Percentiles rank a stretch among this genome's conserved stretches.
These are phyloP conservation scores for Erythrophleum fordii DNA, from an alignment of 306 rosid genomes.

Conservation along the genomic window DNA sequence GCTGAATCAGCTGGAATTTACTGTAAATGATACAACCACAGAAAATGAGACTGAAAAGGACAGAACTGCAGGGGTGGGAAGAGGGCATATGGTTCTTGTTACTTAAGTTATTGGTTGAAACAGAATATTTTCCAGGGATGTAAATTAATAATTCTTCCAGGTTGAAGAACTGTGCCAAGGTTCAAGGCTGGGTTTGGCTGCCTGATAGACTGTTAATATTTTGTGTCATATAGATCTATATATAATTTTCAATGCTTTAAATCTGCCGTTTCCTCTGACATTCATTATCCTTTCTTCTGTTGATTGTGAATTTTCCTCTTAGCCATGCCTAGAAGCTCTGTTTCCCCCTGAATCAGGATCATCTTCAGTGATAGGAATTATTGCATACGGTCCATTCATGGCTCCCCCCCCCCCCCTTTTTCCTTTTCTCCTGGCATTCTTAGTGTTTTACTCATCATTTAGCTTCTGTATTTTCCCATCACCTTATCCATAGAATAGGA, in stretches of 20 bases:
- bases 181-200: background rate
- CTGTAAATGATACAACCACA: background rate
- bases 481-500: background rate
- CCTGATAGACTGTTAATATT: conserved; percentile 11
- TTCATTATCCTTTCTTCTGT: background rate
- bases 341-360: no score
- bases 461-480: background rate
- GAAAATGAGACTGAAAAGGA: conserved; percentile 15
- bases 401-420: background rate
- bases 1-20: conserved; percentile 1
- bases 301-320: background rate
- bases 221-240: background rate
- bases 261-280: background rate
- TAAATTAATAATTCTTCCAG: background rate
- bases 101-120: background rate
- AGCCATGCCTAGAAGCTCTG: background rate
- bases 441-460: background rate
- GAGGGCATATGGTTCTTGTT: conserved; percentile 7
- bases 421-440: background rate
- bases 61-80: conserved; percentile 10
- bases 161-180: background rate
- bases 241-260: conserved; percentile 14
- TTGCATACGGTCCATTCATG: no score
- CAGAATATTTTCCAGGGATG: background rate
- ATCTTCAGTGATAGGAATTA: no score